Conservation (phyloP, 148 eudicot genomes). For the Rhododendron mucronatum region DNA sequence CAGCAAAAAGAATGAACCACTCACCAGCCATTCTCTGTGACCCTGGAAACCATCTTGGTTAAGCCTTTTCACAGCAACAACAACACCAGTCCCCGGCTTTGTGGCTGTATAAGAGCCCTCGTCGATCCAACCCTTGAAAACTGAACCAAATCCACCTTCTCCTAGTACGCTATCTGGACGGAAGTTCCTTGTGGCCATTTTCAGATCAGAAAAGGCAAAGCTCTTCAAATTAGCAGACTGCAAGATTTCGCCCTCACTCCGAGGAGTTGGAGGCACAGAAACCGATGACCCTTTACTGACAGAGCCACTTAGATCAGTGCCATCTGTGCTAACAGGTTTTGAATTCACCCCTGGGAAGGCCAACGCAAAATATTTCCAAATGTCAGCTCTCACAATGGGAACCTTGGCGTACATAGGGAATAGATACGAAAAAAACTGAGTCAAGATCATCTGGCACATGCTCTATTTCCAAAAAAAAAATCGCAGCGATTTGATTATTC, state of each 20-base stretch:
- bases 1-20: slow-evolving; percentile 14
- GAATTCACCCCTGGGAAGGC: slow-evolving; percentile 49
- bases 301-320: slow-evolving; percentile 33
- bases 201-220: slow-evolving; percentile 71
- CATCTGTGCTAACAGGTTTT: slow-evolving; percentile 42
- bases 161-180: slow-evolving; percentile 88
- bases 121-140: slow-evolving; percentile 52
- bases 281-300: slow-evolving; percentile 47
- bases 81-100: slow-evolving; percentile 76
- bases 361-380: background rate
- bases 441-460: background rate
- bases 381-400: background rate
- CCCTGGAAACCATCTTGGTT: slow-evolving; percentile 70
- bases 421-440: background rate
- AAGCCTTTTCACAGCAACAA: slow-evolving; percentile 76
- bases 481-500: background rate
- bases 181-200: slow-evolving; percentile 70
- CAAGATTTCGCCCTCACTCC: slow-evolving; percentile 87
- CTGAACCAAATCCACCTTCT: slow-evolving; percentile 80
- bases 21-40: slow-evolving; percentile 90
- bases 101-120: slow-evolving; percentile 54
- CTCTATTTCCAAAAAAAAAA: background rate
- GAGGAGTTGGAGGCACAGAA: slow-evolving; percentile 61
- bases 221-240: slow-evolving; percentile 68
- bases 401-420: background rate